Evolutionary conservation across 176 grass and related monocot species (phyloP).

Genomic region (Alloteropsis semialata): DNA sequence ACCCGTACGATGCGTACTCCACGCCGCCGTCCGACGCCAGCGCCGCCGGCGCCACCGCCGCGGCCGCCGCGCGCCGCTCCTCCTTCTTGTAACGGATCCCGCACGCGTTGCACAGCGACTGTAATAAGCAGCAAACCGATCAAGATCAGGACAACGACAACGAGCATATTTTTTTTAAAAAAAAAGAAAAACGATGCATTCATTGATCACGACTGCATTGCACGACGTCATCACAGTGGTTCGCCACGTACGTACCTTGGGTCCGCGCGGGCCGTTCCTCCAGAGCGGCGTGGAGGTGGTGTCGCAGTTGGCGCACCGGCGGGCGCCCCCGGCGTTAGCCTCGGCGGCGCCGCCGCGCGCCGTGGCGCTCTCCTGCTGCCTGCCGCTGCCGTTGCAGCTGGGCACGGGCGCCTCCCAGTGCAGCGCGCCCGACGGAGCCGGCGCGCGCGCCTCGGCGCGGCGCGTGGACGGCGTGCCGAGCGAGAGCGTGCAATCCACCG

Average conservation of each 20-base stretch:
- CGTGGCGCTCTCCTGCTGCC: slow-evolving; percentile 9
- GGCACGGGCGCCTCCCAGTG: slow-evolving; percentile 50
- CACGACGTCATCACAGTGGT: not conserved
- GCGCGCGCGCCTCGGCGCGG: slow-evolving; percentile 46
- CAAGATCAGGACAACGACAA: not conserved
- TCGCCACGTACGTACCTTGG: slow-evolving; percentile 55
- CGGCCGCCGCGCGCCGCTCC: slow-evolving; percentile 81
- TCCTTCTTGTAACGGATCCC: slow-evolving; percentile 99
- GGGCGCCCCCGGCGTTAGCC: slow-evolving; percentile 14
- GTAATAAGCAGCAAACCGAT: not conserved
- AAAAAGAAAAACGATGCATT: too few species aligned
- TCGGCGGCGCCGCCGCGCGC: not conserved
- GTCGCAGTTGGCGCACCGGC: slow-evolving; percentile 94
- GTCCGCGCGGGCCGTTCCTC: slow-evolving; percentile 89
- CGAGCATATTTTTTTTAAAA: too few species aligned
- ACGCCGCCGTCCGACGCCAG: slow-evolving; percentile 25
- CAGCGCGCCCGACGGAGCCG: not conserved
- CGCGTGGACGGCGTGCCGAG: slow-evolving; percentile 92
- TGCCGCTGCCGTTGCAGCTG: slow-evolving; percentile 19
- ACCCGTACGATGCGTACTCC: slow-evolving; percentile 53
- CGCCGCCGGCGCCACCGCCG: slow-evolving; percentile 33
- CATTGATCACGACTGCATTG: not conserved
- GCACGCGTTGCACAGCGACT: slow-evolving; percentile 97
- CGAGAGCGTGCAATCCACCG: slow-evolving; percentile 91
- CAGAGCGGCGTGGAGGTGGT: slow-evolving; percentile 89